phyloP scores from a whole-genome alignment of 108 stramenopile genomes.

The Poteriospumella lacustris region DNA sequence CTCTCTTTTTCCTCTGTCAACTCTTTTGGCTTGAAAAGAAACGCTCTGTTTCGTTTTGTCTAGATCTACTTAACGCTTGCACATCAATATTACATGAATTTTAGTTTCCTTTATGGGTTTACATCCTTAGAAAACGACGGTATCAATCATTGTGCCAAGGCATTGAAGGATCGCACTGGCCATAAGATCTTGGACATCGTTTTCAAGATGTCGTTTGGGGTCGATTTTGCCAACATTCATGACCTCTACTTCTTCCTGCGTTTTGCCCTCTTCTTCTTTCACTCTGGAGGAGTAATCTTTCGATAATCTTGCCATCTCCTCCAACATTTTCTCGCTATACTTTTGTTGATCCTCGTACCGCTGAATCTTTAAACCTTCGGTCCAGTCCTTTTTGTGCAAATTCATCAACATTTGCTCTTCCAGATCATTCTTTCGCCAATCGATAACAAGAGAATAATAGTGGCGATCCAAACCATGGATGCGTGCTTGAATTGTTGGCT shows the following conservation, averaged over 20 bases:
- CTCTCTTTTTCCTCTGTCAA: too few species aligned
- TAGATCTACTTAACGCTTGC: too few species aligned
- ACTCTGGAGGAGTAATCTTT: constrained; percentile 85
- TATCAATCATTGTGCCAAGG: constrained; percentile 94
- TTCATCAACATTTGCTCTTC: constrained; percentile 99
- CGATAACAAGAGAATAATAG: constrained; percentile 97
- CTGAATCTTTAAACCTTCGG: constrained; percentile 70
- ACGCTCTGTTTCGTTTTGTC: too few species aligned
- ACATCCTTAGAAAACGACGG: constrained; percentile 91
- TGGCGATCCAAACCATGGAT: constrained; percentile 97
- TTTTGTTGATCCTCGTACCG: constrained; percentile 80
- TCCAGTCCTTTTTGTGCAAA: constrained; percentile 78
- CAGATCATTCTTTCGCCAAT: constrained; percentile 98
- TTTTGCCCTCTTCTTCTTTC: constrained; percentile 56
- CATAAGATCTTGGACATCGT: constrained; percentile 84
- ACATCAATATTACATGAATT: too few species aligned
- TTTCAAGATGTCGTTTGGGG: constrained; percentile 83
- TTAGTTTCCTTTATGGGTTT: too few species aligned
- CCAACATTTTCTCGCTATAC: constrained; percentile 70
- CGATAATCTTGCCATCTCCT: constrained; percentile 81
- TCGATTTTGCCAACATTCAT: constrained; percentile 88
- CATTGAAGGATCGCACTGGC: constrained; percentile 91
- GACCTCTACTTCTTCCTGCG: constrained; percentile 48
- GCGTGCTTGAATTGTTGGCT: constrained; percentile 94
- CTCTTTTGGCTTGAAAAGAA: too few species aligned